phyloP scores from a whole-genome alignment of 331 rosid genomes.

The Pyrus hybrid region DNA sequence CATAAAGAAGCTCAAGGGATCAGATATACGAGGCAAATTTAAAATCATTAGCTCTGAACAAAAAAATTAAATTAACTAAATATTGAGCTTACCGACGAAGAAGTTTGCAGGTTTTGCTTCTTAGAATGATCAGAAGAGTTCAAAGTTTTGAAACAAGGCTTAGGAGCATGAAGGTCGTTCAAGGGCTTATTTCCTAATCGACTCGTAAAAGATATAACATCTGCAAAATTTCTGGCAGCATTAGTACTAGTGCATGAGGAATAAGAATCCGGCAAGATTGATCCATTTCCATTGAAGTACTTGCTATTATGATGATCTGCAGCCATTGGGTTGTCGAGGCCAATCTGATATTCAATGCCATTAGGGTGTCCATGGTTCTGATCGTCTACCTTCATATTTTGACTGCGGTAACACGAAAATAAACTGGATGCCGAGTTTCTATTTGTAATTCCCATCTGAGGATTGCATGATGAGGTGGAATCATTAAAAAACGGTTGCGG shows the following conservation, averaged over 20 bases:
- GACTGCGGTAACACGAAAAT: slow-evolving; percentile 13
- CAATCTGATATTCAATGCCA: slow-evolving; percentile 35
- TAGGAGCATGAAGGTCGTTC: slow-evolving; percentile 39
- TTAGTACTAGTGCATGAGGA: slow-evolving; percentile 22
- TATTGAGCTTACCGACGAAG: slow-evolving; percentile 37
- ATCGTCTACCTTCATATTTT: background rate
- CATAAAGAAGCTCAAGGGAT: no score
- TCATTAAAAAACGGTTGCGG: background rate
- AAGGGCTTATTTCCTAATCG: slow-evolving; percentile 45
- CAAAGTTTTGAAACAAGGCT: slow-evolving; percentile 27
- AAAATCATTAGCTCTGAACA: no score
- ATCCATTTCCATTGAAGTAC: slow-evolving; percentile 22
- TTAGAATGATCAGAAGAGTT: slow-evolving; percentile 37
- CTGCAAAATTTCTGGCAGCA: slow-evolving; percentile 39
- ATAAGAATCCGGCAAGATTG: slow-evolving; percentile 21
- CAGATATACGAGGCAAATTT: no score
- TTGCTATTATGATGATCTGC: slow-evolving; percentile 23
- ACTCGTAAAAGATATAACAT: slow-evolving; percentile 53
- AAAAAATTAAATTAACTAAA: background rate
- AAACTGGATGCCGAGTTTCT: background rate
- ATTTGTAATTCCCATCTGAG: background rate
- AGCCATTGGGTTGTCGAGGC: slow-evolving; percentile 19
- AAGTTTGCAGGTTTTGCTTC: slow-evolving; percentile 47
- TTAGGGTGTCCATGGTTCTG: background rate
- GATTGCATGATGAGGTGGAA: background rate